Evolutionary conservation across 208 protist species (phyloP).

Genomic region (Porcisia hertigi): DNA sequence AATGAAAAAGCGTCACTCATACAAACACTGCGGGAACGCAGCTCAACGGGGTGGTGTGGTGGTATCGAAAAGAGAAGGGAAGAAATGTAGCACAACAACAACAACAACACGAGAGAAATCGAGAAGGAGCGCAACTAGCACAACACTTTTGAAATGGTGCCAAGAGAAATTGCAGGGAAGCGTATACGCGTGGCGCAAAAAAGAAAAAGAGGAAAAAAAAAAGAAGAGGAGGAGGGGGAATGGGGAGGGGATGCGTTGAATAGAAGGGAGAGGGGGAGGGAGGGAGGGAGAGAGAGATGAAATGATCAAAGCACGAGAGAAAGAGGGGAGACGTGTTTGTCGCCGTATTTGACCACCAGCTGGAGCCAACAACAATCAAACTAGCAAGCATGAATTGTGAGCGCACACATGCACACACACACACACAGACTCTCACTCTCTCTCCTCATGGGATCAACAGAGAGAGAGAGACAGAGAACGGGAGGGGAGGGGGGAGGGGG

Average conservation of each 20-base stretch:
- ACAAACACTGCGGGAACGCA: no score
- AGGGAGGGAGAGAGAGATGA: background rate
- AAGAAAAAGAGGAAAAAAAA: background rate
- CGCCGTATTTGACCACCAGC: background rate
- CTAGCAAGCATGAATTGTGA: background rate
- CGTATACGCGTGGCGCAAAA: no score
- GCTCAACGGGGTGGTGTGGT: background rate
- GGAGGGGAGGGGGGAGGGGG: no score
- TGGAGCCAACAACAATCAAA: background rate
- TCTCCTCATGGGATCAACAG: background rate
- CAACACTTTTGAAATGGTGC: background rate
- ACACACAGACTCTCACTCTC: no score
- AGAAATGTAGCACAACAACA: background rate
- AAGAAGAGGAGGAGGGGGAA: background rate
- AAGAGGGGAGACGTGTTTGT: no score
- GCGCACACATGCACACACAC: no score
- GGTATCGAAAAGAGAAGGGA: background rate
- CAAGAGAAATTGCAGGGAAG: no score
- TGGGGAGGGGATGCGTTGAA: background rate
- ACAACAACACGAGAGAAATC: background rate
- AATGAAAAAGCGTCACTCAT: no score
- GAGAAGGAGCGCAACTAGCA: background rate
- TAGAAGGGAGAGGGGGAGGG: background rate
- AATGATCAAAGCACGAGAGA: conserved; percentile 1
- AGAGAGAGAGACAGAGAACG: background rate